Percentiles rank a stretch among this genome's conserved stretches.
phyloP scores from a whole-genome alignment of 805 yeast genomes.

The Kluyveromyces aestuarii region DNA sequence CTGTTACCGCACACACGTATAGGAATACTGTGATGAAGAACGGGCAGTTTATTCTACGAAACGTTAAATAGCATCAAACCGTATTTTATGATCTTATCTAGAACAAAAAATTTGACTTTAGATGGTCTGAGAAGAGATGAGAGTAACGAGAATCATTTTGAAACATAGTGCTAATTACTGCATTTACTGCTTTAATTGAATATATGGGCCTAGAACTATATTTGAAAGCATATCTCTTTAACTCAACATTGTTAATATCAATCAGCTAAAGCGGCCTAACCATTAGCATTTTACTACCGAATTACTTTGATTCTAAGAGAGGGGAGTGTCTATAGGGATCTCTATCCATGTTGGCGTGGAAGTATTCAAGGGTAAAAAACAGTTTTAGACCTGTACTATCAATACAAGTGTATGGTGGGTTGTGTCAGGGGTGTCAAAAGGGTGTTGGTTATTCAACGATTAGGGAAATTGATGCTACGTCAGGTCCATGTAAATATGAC shows the following conservation, averaged over 20 bases:
- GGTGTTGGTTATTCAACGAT: background rate
- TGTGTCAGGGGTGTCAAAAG: background rate
- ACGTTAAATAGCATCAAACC: background rate
- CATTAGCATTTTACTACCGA: background rate
- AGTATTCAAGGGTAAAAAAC: background rate
- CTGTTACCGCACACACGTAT: too few relatives aligned
- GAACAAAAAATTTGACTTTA: constrained; percentile 2
- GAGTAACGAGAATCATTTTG: background rate
- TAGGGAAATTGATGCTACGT: background rate
- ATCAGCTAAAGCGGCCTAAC: background rate
- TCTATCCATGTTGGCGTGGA: background rate
- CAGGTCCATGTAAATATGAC: background rate
- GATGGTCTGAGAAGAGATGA: constrained; percentile 1
- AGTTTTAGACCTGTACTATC: background rate
- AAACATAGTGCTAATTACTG: background rate
- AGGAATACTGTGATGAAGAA: too few relatives aligned
- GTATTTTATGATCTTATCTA: background rate
- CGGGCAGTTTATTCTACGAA: too few relatives aligned
- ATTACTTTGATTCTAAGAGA: background rate
- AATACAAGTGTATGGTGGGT: background rate
- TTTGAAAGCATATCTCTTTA: background rate
- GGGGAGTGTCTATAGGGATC: background rate
- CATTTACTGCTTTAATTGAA: background rate
- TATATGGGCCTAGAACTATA: background rate
- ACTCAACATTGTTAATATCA: background rate